These are phyloP conservation scores for Ceriops zippeliana DNA, from an alignment of 345 rosid genomes.

Conservation along the genomic window DNA sequence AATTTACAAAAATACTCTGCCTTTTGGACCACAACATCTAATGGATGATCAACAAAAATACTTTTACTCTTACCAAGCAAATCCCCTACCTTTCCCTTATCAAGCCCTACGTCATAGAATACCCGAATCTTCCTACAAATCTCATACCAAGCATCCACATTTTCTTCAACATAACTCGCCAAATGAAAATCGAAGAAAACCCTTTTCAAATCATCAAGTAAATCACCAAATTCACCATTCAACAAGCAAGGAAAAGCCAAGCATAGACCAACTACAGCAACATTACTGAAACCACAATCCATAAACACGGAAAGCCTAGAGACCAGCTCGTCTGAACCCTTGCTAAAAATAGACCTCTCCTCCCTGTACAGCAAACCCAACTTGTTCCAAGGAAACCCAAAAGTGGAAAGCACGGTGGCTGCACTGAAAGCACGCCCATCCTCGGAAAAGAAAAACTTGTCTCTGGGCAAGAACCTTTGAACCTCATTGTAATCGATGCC, in stretches of 20 bases:
- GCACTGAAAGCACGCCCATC: slow-evolving; percentile 41
- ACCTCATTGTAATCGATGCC: slow-evolving; percentile 57
- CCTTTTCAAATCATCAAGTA: slow-evolving; percentile 48
- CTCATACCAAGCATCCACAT: slow-evolving; percentile 48
- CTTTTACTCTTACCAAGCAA: slow-evolving; percentile 38
- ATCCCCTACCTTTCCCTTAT: slow-evolving; percentile 45
- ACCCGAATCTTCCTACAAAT: slow-evolving; percentile 43
- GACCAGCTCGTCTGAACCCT: slow-evolving; percentile 32
- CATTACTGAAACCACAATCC: slow-evolving; percentile 36
- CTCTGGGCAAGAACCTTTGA: slow-evolving; percentile 33
- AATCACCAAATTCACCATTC: slow-evolving; percentile 30
- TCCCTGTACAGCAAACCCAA: slow-evolving; percentile 54
- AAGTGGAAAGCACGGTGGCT: slow-evolving; percentile 46
- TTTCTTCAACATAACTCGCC: slow-evolving; percentile 34
- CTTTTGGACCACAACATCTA: slow-evolving; percentile 39
- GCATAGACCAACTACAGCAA: slow-evolving; percentile 49
- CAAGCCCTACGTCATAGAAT: slow-evolving; percentile 47
- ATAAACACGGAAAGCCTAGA: slow-evolving; percentile 35
- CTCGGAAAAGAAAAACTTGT: slow-evolving; percentile 59
- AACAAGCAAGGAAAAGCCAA: slow-evolving; percentile 52
- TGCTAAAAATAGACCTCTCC: slow-evolving; percentile 46
- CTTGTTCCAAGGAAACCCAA: slow-evolving; percentile 73
- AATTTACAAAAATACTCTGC: slow-evolving; percentile 46
- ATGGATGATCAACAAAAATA: slow-evolving; percentile 38
- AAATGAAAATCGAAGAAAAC: slow-evolving; percentile 41